Base-by-base conservation (phyloP, 1,284 basidiomycete genomes). In the Apiotrichum brassicae region DNA sequence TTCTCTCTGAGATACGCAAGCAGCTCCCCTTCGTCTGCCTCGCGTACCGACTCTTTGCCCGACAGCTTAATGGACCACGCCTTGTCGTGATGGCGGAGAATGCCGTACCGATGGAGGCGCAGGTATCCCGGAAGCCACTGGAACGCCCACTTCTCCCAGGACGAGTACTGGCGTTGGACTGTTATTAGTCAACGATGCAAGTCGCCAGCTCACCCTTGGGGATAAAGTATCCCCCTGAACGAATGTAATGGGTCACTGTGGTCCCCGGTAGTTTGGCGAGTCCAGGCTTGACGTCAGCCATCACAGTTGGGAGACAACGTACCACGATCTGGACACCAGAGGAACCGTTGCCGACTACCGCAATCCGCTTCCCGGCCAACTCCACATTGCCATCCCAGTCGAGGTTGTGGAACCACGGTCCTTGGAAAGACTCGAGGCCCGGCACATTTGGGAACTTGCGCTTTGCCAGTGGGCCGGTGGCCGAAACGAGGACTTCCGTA, bases 391-490 rank as follows among this genome's bases (percentile, higher is more conserved):
- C 46, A 19, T 66, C 51, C 71, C 70, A 74, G 9, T 58, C 41
- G 14, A 65, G 62, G 22, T 64, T 68, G 51, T 74, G 72, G 25
- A 68, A 64, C 25, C 62, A 58, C 9, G 42, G 25, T 3, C 72
- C 72, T 24, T 67, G 55, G 58, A 72, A 74, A 3, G 40, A 43
- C 9, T 68, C 59, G 20, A 63, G 51, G 0, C 69, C 69, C 0
- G 64, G 60, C 12, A 72, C 53, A 3, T 60, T 45, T 6, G 72
- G 72, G 32, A 68, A 55, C 48, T 58, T 59, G 25, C 60, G 60
- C 23, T 51, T 58, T 36, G 56, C 56, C 6, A 65, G 51, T 3
- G 65, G 61, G 1, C 65, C 65, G 2, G 51, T 54, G 20, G 65
- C 65, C 0, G 56, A 55, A 25, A 67, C 57, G 41, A 67, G 55